Evolutionary conservation across 1,284 basidiomycete species (phyloP), one percentile per base, ranked within the genome.

Genomic region (Thelephora terrestris): DNA sequence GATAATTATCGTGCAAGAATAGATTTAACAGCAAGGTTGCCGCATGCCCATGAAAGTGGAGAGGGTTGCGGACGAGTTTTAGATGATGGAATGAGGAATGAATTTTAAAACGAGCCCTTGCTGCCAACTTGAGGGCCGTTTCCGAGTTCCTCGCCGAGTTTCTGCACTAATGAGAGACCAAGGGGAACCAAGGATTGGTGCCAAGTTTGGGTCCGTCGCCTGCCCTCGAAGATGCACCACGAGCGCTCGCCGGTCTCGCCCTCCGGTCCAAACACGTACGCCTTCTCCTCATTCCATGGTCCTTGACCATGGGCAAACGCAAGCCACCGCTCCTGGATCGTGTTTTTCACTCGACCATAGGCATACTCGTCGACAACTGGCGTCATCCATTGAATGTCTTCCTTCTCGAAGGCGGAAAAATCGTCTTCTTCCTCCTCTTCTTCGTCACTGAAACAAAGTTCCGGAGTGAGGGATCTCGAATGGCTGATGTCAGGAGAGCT

Each of bases 261-360:
- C 58, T 83, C 81, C 0, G 80, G 80, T 7, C 80, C 81, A 56
- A 83, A 85, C n/a, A 87, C 82, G 60, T 73, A 86, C 47, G 85
- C 74, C 59, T 75, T 79, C 48, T 78, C 74, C 50, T 74, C 73
- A 50, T 66, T 67, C 84, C 85, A 87, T 2, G 84, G 84, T 16
- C 68, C 70, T 59, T 82, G 76, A 4, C 82, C 83, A 58, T 82
- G 63, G 4, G 83, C 82, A 53, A 87, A 87, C n/a, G 76, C 58
- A 21, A 87, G 70, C 84, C 84, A 87, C 36, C 75, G 70, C 52
- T 74, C 71, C 60, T 87, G 85, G 46, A 87, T 73, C 23, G 78
- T 69, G 52, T 85, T 76, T 16, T 81, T 73, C 45, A 87, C 79
- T 43, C 78, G 73, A 17, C 64, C 60, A 53, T 83, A 86, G 27